Evolutionary conservation across 345 rosid species (phyloP).

Genomic region (Carallia pectinifolia): DNA sequence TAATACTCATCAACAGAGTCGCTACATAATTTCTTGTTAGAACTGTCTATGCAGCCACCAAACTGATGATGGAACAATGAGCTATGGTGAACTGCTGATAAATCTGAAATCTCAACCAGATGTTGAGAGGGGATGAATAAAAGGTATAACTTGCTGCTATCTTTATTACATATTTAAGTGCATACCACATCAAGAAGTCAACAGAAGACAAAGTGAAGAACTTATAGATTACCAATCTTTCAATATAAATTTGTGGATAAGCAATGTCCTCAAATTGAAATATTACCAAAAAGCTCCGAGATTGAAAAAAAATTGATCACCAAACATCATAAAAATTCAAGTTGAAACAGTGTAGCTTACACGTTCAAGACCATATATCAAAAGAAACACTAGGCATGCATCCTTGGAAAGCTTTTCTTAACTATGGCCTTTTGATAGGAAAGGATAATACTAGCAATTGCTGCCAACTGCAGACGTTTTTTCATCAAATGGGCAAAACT

Average conservation of each 20-base stretch:
- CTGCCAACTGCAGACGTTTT: not conserved
- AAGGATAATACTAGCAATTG: not conserved
- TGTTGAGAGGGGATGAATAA: not conserved
- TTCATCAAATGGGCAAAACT: constrained; percentile 12
- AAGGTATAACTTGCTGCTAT: not conserved
- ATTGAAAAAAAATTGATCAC: not conserved
- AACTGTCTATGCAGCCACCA: not conserved
- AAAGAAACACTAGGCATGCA: not conserved
- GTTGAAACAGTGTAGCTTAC: not conserved
- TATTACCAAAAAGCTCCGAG: not conserved
- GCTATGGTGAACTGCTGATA: too few species aligned
- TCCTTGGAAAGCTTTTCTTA: not conserved
- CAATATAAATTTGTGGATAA: not conserved
- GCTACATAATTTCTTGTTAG: not conserved
- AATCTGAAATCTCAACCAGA: not conserved
- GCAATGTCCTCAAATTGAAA: not conserved
- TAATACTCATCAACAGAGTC: not conserved
- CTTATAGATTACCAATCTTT: not conserved
- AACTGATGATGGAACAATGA: too few species aligned
- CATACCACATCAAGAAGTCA: not conserved
- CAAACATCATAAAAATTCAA: constrained; percentile 5
- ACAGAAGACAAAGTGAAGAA: not conserved
- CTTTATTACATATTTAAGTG: not conserved
- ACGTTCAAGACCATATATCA: not conserved
- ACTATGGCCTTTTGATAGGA: not conserved